These are phyloP conservation scores for Neurospora sp. DNA, from an alignment of 495 filamentous ascomycete species.

Conservation along the genomic window DNA sequence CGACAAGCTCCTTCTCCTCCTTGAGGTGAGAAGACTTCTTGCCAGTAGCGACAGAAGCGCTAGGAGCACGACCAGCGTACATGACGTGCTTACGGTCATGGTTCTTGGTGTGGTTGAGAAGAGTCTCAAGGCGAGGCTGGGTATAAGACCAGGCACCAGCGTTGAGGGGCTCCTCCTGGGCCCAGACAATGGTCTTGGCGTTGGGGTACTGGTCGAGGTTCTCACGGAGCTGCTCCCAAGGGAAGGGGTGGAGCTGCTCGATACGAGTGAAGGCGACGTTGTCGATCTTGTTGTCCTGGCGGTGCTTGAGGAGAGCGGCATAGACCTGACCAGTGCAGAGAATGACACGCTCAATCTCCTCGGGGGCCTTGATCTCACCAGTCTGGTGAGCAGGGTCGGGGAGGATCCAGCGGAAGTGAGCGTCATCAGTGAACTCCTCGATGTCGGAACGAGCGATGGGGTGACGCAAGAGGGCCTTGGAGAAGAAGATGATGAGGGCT, in stretches of 20 bases:
- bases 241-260: conserved; percentile 98
- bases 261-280: conserved; percentile 89
- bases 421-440: conserved; percentile 80
- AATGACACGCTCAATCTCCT: conserved; percentile 88
- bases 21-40: conserved; percentile 79
- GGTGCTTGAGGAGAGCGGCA: conserved; percentile 81
- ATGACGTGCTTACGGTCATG: conserved; percentile 91
- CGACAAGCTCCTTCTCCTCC: conserved; percentile 86
- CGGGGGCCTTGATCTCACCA: conserved; percentile 59
- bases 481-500: conserved; percentile 97
- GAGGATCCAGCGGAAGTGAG: conserved; percentile 95
- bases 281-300: conserved; percentile 70
- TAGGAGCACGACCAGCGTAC: conserved; percentile 88
- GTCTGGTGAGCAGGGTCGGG: conserved; percentile 71
- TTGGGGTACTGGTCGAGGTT: conserved; percentile 95
- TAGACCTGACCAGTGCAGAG: conserved; percentile 95
- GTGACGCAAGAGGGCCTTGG: conserved; percentile 86
- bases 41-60: conserved; percentile 86
- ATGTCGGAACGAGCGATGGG: conserved; percentile 80
- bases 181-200: conserved; percentile 91
- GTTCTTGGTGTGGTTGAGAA: conserved; percentile 81
- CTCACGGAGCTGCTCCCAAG: conserved; percentile 90
- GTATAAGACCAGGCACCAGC: conserved; percentile 91
- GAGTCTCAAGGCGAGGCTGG: conserved; percentile 90
- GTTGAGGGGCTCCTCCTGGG: conserved; percentile 94